Evolutionary conservation across 2,329 filamentous ascomycete genomes (phyloP), one percentile per base, ranked within the genome.

Genomic region (Meredithiella fracta): DNA sequence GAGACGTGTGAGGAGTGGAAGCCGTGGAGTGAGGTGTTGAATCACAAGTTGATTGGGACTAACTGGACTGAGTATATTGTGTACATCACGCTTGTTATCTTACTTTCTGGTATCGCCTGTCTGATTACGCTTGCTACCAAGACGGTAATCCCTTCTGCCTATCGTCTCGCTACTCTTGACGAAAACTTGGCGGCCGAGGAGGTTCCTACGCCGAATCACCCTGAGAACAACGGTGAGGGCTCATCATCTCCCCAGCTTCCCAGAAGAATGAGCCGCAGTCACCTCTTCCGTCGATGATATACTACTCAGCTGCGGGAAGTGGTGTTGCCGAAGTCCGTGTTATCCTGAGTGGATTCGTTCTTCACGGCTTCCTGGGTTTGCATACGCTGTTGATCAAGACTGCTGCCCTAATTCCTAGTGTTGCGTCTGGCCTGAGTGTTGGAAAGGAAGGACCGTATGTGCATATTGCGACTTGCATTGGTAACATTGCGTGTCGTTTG

Each of bases 271-370:
- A 73, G 22, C n/a, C 51, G 2, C 73, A 69, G 38, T 31, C 49
- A 6, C 44, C 54, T 11, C 65, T 63, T 58, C 77, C 83, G 1
- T 85, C 87, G 1, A 94, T 94, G 83, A 78, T 91, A 3, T 98
- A 95, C 68, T 98, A 96, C 67, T 90, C 92, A 6, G 92, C 91
- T 58, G 91, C 91, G 44, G 92, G 92, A 51, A 95, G 89, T 68
- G 92, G 92, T 63, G 92, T 98, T 11, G 92, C 92, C 5, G 92
- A 98, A 70, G 91, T 97, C 56, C 90, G 92, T 61, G 92, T 97
- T 59, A 97, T 97, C 58, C 78, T 97, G n/a, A 96, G 89, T 63
- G 92, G 92, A 4, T 98, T 97, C 64, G 91, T 98, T 56, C 73
- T 98, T 56, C 92, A 97, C 72, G 91, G 92, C 1, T 97, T 97